A percentile compares a stretch with the other conserved stretches of the same genome.
Conservation (phyloP, 441 rosid genomes). For the Brassica balearica region DNA sequence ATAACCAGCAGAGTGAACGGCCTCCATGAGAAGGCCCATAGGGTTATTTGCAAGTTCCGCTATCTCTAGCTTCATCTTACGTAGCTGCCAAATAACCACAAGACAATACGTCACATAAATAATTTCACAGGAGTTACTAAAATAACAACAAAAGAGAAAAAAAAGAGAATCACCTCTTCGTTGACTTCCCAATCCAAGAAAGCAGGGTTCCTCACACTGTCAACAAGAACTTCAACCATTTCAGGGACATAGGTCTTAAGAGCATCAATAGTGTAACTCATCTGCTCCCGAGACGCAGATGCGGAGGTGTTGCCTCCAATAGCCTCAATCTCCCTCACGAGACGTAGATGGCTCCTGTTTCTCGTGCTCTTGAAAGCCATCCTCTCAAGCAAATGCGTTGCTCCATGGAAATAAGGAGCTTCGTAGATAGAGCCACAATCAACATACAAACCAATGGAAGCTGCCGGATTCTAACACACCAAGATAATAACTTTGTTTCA, state of each 20-base stretch:
- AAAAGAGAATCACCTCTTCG: conserved; percentile 67
- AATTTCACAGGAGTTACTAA: not conserved
- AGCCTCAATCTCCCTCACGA: conserved; percentile 93
- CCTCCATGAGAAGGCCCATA: conserved; percentile 81
- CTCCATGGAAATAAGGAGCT: conserved; percentile 76
- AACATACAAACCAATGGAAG: conserved; percentile 81
- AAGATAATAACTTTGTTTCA: conserved; percentile 3
- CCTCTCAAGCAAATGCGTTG: conserved; percentile 85
- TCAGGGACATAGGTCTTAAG: conserved; percentile 85
- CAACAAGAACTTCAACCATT: conserved; percentile 91
- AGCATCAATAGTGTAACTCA: conserved; percentile 89
- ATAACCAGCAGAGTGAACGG: conserved; percentile 86
- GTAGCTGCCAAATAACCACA: conserved; percentile 8
- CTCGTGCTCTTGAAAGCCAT: conserved; percentile 91
- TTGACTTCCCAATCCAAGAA: conserved; percentile 95
- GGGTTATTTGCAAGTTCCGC: conserved; percentile 74
- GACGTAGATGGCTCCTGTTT: conserved; percentile 77
- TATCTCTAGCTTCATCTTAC: conserved; percentile 71
- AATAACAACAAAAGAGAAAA: not conserved
- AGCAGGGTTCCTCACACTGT: conserved; percentile 83
- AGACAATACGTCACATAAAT: not conserved
- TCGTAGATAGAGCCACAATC: conserved; percentile 90
- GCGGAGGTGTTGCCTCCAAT: conserved; percentile 84
- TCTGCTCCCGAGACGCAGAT: conserved; percentile 91
- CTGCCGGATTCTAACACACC: conserved; percentile 66